phyloP scores from a whole-genome alignment of 2,329 filamentous ascomycete genomes.

The Huntiella abstrusa region DNA sequence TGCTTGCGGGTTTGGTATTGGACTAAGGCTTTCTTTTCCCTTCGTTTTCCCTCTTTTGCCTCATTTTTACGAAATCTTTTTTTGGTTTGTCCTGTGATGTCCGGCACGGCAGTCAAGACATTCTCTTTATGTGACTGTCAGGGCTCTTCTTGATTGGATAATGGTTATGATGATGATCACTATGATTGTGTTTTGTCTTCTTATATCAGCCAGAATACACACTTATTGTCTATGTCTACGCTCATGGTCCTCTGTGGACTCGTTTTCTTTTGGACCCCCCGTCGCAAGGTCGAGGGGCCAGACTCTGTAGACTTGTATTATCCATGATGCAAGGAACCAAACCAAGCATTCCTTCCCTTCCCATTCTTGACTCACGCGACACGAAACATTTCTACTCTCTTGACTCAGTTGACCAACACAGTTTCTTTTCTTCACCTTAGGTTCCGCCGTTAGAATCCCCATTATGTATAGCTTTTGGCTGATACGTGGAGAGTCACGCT shows the following conservation, averaged over 20 bases:
- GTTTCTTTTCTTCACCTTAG: conserved; percentile 3
- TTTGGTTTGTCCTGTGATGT: background rate
- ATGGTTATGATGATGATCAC: conserved; percentile 2
- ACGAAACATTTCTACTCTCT: background rate
- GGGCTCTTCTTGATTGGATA: background rate
- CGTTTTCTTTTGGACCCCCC: background rate
- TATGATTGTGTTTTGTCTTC: conserved; percentile 4
- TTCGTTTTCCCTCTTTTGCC: background rate
- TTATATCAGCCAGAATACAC: conserved; percentile 1
- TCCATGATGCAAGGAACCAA: too few species aligned
- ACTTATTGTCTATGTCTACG: background rate
- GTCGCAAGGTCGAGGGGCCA: too few species aligned
- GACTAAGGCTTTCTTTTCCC: background rate
- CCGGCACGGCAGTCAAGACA: background rate
- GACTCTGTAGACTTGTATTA: too few species aligned
- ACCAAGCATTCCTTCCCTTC: background rate
- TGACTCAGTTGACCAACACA: conserved; percentile 5
- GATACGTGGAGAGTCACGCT: conserved; percentile 6
- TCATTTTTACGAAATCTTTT: background rate
- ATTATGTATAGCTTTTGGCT: conserved; percentile 1
- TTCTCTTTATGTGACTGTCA: background rate
- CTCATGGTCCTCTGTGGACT: background rate
- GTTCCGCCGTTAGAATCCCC: background rate
- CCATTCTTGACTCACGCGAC: background rate
- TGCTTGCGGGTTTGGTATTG: background rate